Evolutionary conservation across 495 filamentous ascomycete genomes (phyloP), one percentile per base, ranked within the genome.

Genomic region (Usnea hakonensis): DNA sequence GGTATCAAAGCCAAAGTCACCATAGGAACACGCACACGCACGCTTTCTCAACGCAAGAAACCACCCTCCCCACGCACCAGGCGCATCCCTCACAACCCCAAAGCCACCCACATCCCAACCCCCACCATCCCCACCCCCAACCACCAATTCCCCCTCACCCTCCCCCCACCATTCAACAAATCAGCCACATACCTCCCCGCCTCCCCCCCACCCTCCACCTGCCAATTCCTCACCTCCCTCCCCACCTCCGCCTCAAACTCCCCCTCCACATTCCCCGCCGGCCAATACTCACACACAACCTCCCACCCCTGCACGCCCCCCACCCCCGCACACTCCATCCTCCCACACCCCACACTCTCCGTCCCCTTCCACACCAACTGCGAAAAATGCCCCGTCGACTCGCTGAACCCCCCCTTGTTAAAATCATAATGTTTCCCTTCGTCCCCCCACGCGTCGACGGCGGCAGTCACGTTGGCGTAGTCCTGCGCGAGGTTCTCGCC

Each of bases 331-430:
- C 90, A 93, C 61, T 83, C 71, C 59, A 76, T 72, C 48, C 80
- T 73, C 40, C 80, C 87, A 71, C 90, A 95, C 10, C 90, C 90
- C 0, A 91, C 82, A 50, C 78, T 72, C 23, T 73, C 86, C 13
- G 88, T 91, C 38, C 77, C 75, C 71, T 81, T 84, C 90, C 90
- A 95, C 2, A 93, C 89, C 48, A 95, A 70, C 76, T 92, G 89
- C 32, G 90, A 90, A 71, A 90, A 95, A 73, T 95, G 90, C 0
- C 89, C 90, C n/a, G 89, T 91, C 21, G 73, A 67, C 63, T 88
- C 79, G 10, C 64, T 74, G 70, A 88, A 91, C 0, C 76, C 0
- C 81, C 77, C 74, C 5, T 74, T 67, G 0, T 67, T 16, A 72
- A 81, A 90, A 64, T 90, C 70, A 66, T 91, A 93, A 8, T 73